Evolutionary conservation across 192 early-diverging fungal species (phyloP), one percentile per base, ranked within the genome.

Genomic region (Mortierella claussenii): DNA sequence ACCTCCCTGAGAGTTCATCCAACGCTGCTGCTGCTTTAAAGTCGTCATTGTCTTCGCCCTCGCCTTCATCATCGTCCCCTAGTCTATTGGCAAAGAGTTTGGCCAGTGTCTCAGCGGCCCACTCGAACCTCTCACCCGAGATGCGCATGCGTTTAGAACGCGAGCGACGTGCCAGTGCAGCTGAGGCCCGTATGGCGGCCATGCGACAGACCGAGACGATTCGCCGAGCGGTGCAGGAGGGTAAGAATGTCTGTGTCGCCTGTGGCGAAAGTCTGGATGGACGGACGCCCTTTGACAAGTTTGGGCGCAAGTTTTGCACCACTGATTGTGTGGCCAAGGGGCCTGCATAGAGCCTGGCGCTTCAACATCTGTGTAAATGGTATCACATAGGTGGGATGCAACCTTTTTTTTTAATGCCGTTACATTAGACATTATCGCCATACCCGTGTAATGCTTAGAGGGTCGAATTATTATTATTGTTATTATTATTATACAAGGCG

Each of bases 131-230:
- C 59, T 76, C 91, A 13, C 88, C 91, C 1, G 94, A 95, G 74
- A 79, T 81, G 55, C 79, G 91, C 6, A 85, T 83, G 78, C 74
- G 85, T 45, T 65, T 95, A 27, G 94, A 95, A 59, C 80, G 94
- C 43, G 94, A 95, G 58, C 89, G 90, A 53, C 86, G 92, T 33
- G 92, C 92, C 1, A 69, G 84, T 54, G 93, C 93, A 3, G 92
- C 92, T 3, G 93, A 95, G 65, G 87, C 88, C 12, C 78, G 92
- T 28, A 82, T 91, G 52, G 46, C 40, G 28, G 51, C 50, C n/a
- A 44, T 61, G 37, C 30, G 47, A 10, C 58, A 70, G 49, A 42
- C 34, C 12, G 68, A 66, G 59, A 37, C 49, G 1, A 32, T 57
- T 20, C 70, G 52, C 3, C 71, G 61, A 48, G 71, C 37, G 31